A percentile compares a stretch with the other conserved stretches of the same genome.
Evolutionary conservation across 768 basidiomycete genomes (phyloP).

Genomic region (Candolleomyces aberdarensis): DNA sequence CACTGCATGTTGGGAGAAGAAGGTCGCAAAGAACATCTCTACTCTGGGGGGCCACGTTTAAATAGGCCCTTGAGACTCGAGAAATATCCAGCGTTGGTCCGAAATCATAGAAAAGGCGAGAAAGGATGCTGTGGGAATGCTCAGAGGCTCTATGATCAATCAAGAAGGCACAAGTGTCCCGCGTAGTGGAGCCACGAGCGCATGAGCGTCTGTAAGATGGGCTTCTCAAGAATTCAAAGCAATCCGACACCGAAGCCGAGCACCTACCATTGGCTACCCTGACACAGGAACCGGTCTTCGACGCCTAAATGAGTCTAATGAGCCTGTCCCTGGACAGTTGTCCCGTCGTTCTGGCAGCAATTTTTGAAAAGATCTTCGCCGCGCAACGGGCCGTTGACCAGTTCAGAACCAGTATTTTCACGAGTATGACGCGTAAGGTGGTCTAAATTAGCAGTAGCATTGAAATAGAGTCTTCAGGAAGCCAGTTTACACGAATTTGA

Average conservation of each 20-base stretch:
- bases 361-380: background rate
- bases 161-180: too few relatives aligned
- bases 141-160: too few relatives aligned
- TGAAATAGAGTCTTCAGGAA: background rate
- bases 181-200: too few relatives aligned
- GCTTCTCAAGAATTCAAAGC: too few relatives aligned
- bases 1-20: background rate
- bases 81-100: background rate
- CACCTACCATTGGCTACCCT: too few relatives aligned
- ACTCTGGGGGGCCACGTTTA: background rate
- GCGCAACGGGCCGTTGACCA: background rate
- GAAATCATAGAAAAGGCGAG: background rate
- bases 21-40: background rate
- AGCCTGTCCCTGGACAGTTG: too few relatives aligned
- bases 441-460: background rate
- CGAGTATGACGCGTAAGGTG: background rate
- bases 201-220: too few relatives aligned
- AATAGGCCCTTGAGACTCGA: background rate
- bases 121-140: too few relatives aligned
- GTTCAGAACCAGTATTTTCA: background rate
- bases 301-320: too few relatives aligned
- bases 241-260: too few relatives aligned
- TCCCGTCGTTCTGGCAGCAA: background rate
- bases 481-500: constrained; percentile 1
- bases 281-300: too few relatives aligned